Evolutionary conservation across 2,329 filamentous ascomycete genomes (phyloP), one percentile per base, ranked within the genome.

Genomic region (Fusarium chlamydosporum): DNA sequence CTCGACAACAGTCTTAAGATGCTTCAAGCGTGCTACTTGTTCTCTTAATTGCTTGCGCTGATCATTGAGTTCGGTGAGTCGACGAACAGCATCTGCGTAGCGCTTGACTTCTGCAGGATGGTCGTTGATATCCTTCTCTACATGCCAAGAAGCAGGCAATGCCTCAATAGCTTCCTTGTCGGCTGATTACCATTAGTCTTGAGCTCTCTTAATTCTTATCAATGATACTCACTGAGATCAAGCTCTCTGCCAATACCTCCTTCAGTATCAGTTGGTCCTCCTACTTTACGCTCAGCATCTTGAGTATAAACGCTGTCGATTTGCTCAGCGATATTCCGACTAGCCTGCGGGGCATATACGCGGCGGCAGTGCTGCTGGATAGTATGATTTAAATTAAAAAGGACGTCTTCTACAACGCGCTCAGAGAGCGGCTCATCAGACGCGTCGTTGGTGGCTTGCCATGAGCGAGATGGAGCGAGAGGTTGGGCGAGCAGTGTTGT

Each of bases 281-380:
- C 74, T 51, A 78, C 77, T 43, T 76, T 79, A 37, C 81, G 81
- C 38, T 84, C 82, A 6, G 79, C 79, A 15, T 80, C 79, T 7
- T 78, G 78, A 77, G 85, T 84, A 76, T 92, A 93, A 43, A 91
- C 79, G 47, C 79, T 79, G 77, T 92, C 89, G 41, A 93, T 88
- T 79, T 93, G 91, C 80, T 92, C 90, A 3, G 91, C 90, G 18
- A 93, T 85, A 72, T 92, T 89, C 35, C 90, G 85, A 52, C 85
- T 88, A n/a, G 90, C 89, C 71, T 91, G 89, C 0, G 89, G 85
- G 16, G 88, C 85, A 76, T 92, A 92, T 7, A 88, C 88, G 56
- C 88, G 85, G 35, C 86, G 86, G 31, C 85, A 85, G 76, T 93
- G 91, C 70, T 90, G 88, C 68, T 86, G 85, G 15, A 92, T 79